These are phyloP conservation scores for Pseudocercospora macadamiae DNA, from an alignment of 2,329 filamentous ascomycete genomes.

Conservation along the genomic window DNA sequence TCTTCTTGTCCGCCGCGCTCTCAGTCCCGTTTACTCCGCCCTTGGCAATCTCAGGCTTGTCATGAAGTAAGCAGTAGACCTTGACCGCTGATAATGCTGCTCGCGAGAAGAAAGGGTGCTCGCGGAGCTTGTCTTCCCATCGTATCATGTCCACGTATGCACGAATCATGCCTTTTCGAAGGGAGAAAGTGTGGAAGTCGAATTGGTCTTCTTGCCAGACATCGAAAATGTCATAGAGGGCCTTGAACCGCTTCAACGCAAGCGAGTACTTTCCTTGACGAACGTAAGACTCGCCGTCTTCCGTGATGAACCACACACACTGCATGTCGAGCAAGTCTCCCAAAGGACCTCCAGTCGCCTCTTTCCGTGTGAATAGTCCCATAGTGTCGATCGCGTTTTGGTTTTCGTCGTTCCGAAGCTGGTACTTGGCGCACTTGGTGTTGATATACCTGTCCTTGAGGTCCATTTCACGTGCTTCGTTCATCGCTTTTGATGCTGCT, in stretches of 20 bases:
- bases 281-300: conserved; percentile 88
- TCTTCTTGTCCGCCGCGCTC: conserved; percentile 82
- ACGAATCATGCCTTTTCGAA: conserved; percentile 94
- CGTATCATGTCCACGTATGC: conserved; percentile 95
- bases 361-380: conserved; percentile 90
- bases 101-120: conserved; percentile 90
- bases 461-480: conserved; percentile 81
- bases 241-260: conserved; percentile 88
- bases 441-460: conserved; percentile 96
- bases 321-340: conserved; percentile 97
- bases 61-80: conserved; percentile 77
- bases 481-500: conserved; percentile 85
- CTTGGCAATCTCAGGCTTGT: conserved; percentile 70
- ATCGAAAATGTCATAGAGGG: conserved; percentile 90
- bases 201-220: conserved; percentile 98
- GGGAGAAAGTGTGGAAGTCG: conserved; percentile 95
- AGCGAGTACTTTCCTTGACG: conserved; percentile 80
- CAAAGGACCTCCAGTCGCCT: conserved; percentile 83
- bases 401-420: conserved; percentile 88
- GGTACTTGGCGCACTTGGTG: conserved; percentile 96
- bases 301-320: conserved; percentile 93
- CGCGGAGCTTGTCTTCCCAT: conserved; percentile 89
- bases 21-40: conserved; percentile 76
- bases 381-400: conserved; percentile 85
- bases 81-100: conserved; percentile 80